Conservation (phyloP, 2,329 filamentous ascomycete genomes). For the Davidsoniella virescens region DNA sequence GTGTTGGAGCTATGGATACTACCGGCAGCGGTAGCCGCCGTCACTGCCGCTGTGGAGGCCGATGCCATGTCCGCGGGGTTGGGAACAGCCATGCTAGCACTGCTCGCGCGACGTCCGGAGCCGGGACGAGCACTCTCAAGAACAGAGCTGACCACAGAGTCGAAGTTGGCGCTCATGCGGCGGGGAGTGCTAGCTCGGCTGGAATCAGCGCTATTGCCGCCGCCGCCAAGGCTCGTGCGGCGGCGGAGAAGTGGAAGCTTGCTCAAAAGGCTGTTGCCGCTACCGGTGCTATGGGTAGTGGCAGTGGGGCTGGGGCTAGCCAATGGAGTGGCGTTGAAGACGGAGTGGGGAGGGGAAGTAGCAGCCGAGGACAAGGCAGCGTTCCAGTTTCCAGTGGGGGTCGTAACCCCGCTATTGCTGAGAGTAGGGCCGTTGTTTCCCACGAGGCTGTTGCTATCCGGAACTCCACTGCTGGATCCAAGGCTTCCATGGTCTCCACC, state of each 20-base stretch:
- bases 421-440: too few relatives aligned
- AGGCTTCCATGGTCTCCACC: too few relatives aligned
- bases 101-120: conserved; percentile 14
- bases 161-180: conserved; percentile 2
- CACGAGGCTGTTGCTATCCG: too few relatives aligned
- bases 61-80: too few relatives aligned
- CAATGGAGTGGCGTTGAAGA: too few relatives aligned
- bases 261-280: neutral
- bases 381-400: too few relatives aligned
- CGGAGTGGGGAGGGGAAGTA: too few relatives aligned
- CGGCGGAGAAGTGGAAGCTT: conserved; percentile 3
- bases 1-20: neutral
- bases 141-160: neutral
- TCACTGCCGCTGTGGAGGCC: neutral
- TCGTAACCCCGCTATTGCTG: too few relatives aligned
- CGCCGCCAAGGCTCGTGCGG: neutral
- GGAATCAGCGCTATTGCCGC: neutral
- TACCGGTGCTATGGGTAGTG: neutral
- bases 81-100: conserved; percentile 2
- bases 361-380: too few relatives aligned
- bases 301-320: too few relatives aligned
- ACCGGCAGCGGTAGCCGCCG: neutral
- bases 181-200: neutral
- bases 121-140: neutral
- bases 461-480: too few relatives aligned